Percentiles rank a stretch among this genome's conserved stretches.
These are phyloP conservation scores for Pseudocercospora fuligena DNA, from an alignment of 2,329 filamentous ascomycete genomes.

Conservation along the genomic window DNA sequence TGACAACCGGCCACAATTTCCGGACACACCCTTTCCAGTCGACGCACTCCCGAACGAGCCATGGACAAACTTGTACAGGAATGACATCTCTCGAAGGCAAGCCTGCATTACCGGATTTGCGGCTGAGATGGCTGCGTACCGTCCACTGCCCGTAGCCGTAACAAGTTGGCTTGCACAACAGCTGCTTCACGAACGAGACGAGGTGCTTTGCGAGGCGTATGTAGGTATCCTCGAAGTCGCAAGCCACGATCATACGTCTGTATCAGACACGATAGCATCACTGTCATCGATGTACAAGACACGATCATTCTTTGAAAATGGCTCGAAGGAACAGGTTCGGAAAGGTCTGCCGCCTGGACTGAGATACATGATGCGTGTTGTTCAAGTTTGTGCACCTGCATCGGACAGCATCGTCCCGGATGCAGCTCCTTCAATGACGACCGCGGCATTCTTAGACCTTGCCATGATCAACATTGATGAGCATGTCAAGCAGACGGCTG, in stretches of 20 bases:
- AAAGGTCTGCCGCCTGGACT: conserved; percentile 25
- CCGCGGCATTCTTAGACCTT: conserved; percentile 33
- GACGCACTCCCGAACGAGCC: conserved; percentile 38
- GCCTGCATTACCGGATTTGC: conserved; percentile 51
- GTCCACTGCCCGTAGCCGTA: conserved; percentile 45
- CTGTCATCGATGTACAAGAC: conserved; percentile 30
- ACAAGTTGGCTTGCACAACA: conserved; percentile 51
- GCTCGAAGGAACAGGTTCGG: conserved; percentile 16
- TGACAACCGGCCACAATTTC: conserved; percentile 20
- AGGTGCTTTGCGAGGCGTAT: conserved; percentile 45
- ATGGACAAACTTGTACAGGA: conserved; percentile 43
- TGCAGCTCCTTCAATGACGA: conserved; percentile 22
- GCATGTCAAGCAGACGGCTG: conserved; percentile 24
- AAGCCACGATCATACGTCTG: conserved; percentile 15
- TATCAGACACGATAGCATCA: conserved; percentile 25
- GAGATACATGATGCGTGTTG: conserved; percentile 21
- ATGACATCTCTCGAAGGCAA: conserved; percentile 42
- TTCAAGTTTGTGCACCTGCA: conserved; percentile 24
- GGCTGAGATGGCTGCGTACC: conserved; percentile 43
- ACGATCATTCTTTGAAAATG: conserved; percentile 25
- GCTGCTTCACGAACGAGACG: conserved; percentile 37
- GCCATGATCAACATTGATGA: conserved; percentile 37
- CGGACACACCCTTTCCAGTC: conserved; percentile 36
- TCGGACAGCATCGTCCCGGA: conserved; percentile 23
- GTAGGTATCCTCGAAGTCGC: conserved; percentile 34